phyloP scores from a whole-genome alignment of 2,329 filamentous ascomycete genomes.

The Anthostomella pinea region DNA sequence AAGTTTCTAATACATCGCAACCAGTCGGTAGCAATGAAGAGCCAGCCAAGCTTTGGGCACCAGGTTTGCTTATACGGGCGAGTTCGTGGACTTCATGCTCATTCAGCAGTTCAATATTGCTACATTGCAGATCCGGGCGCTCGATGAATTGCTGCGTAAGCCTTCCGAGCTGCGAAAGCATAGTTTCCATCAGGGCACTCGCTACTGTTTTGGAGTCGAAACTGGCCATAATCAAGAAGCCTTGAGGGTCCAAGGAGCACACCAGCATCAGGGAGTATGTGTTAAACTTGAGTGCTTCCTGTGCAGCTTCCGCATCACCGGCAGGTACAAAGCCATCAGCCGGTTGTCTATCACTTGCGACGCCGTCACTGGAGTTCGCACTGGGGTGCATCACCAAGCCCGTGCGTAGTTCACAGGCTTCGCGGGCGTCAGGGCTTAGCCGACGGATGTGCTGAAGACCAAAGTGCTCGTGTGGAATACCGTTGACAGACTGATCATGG shows the following conservation, averaged over 20 bases:
- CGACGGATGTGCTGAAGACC: slow-evolving; percentile 59
- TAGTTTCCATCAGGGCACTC: slow-evolving; percentile 49
- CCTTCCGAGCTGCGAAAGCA: slow-evolving; percentile 49
- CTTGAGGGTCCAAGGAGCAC: slow-evolving; percentile 55
- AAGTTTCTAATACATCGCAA: slow-evolving; percentile 30
- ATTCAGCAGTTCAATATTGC: slow-evolving; percentile 34
- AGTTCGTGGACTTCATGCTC: slow-evolving; percentile 35
- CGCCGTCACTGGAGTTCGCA: slow-evolving; percentile 25
- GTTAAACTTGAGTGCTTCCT: slow-evolving; percentile 58
- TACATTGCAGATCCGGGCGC: slow-evolving; percentile 30
- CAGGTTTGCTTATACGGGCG: slow-evolving; percentile 24
- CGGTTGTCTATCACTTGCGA: slow-evolving; percentile 34
- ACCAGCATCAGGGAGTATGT: slow-evolving; percentile 64
- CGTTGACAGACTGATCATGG: slow-evolving; percentile 52
- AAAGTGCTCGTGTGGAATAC: slow-evolving; percentile 64
- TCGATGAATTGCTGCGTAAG: slow-evolving; percentile 50
- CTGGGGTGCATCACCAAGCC: slow-evolving; percentile 53
- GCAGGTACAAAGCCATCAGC: slow-evolving; percentile 53
- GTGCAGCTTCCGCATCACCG: slow-evolving; percentile 53
- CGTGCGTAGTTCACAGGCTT: slow-evolving; percentile 55
- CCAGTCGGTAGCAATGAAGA: slow-evolving; percentile 19
- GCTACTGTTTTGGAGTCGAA: slow-evolving; percentile 61
- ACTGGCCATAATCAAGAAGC: slow-evolving; percentile 59
- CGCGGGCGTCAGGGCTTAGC: slow-evolving; percentile 51
- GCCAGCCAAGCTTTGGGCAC: slow-evolving; percentile 19